These are phyloP conservation scores for Microbotryum silenes-acaulis DNA, from an alignment of 1,284 basidiomycete species.

Conservation along the genomic window DNA sequence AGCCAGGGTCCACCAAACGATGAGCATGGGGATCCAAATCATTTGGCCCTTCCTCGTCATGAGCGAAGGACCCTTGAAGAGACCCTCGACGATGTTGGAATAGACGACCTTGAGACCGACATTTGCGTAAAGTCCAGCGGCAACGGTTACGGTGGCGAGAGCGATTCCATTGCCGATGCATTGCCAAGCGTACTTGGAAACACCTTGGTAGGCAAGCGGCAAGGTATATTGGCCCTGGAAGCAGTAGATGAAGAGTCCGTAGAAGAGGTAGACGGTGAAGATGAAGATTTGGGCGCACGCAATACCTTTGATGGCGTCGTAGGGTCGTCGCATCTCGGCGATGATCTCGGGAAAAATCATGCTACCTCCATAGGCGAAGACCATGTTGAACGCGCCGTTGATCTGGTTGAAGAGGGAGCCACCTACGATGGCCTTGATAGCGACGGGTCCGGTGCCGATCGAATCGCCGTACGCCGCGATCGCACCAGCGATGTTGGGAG, in stretches of 20 bases:
- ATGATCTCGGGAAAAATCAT: constrained; percentile 54
- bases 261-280: constrained; percentile 52
- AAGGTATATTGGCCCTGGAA: constrained; percentile 53
- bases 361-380: constrained; percentile 50
- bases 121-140: constrained; percentile 36
- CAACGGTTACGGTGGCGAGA: constrained; percentile 36
- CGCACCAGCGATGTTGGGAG: constrained; percentile 53
- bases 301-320: constrained; percentile 66
- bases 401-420: constrained; percentile 47
- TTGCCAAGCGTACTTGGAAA: constrained; percentile 44
- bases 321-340: constrained; percentile 61
- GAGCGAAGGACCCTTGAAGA: constrained; percentile 47
- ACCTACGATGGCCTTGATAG: constrained; percentile 45
- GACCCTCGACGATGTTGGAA: constrained; percentile 54
- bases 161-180: constrained; percentile 37
- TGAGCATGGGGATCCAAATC: constrained; percentile 48
- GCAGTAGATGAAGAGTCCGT: constrained; percentile 46
- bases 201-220: constrained; percentile 48
- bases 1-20: constrained; percentile 47
- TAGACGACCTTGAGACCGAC: constrained; percentile 49
- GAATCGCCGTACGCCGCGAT: constrained; percentile 42
- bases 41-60: constrained; percentile 47
- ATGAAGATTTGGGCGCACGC: constrained; percentile 53
- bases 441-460: constrained; percentile 44
- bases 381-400: constrained; percentile 56